Evolutionary conservation across 495 filamentous ascomycete species (phyloP).

Genomic region (Copromyces sp.): DNA sequence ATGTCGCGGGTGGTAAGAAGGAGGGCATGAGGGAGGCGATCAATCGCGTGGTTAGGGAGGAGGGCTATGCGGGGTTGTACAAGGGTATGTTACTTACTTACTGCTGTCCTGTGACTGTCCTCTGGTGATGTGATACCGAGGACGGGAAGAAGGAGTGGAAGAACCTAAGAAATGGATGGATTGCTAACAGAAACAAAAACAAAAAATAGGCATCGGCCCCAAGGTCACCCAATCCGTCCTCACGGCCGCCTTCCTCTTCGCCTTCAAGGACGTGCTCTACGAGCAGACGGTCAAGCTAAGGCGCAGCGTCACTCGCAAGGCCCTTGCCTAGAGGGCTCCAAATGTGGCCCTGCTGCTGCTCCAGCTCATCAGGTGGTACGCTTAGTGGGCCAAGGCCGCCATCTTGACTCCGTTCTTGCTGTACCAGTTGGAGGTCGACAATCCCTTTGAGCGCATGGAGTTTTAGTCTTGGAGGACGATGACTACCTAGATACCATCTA

Average conservation of each 20-base stretch:
- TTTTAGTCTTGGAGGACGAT: not conserved
- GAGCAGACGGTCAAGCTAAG: conserved; percentile 42
- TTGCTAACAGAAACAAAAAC: conserved; percentile 7
- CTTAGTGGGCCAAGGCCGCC: not conserved
- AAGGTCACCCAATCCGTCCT: conserved; percentile 95
- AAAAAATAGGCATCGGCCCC: conserved; percentile 64
- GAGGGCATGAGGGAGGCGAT: conserved; percentile 67
- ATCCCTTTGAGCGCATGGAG: not conserved
- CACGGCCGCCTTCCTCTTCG: conserved; percentile 93
- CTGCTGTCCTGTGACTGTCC: not conserved
- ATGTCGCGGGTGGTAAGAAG: conserved; percentile 61
- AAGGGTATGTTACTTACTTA: conserved; percentile 52
- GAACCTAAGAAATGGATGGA: no score
- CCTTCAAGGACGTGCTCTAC: conserved; percentile 83
- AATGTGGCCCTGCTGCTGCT: not conserved
- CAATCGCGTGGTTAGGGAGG: conserved; percentile 68
- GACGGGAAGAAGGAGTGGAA: no score
- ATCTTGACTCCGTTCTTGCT: not conserved
- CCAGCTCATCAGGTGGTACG: not conserved
- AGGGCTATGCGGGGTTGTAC: conserved; percentile 83
- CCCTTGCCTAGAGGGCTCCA: conserved; percentile 13
- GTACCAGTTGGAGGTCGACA: not conserved
- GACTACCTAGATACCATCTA: not conserved
- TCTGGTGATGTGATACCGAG: no score
- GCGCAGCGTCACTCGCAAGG: conserved; percentile 30